These are phyloP conservation scores for Tolypocladium inflatum DNA, from an alignment of 2,329 filamentous ascomycete species.

Conservation along the genomic window DNA sequence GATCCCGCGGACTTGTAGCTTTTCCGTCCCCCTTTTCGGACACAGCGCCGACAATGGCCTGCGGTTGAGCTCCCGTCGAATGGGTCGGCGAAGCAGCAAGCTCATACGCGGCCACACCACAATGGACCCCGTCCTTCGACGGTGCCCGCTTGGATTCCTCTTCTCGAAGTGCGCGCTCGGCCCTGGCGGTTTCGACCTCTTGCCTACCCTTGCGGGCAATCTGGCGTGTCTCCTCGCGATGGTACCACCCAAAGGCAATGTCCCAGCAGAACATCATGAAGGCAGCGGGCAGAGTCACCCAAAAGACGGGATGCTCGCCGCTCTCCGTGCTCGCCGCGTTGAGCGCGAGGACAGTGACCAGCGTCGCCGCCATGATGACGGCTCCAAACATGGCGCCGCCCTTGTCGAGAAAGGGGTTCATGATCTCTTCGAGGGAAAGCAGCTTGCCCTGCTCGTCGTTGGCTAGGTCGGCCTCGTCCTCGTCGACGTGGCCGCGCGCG, in stretches of 20 bases:
- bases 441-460: constrained; percentile 42
- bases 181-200: constrained; percentile 9
- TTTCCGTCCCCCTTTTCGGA: not conserved
- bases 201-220: constrained; percentile 48
- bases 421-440: constrained; percentile 59
- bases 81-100: not conserved
- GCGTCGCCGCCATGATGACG: constrained; percentile 55
- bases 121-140: too few relatives aligned
- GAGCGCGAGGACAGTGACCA: constrained; percentile 55
- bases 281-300: constrained; percentile 59
- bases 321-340: constrained; percentile 49
- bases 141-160: not conserved
- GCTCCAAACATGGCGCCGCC: constrained; percentile 54
- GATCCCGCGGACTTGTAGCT: not conserved
- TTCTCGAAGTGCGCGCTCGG: constrained; percentile 7
- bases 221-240: constrained; percentile 51
- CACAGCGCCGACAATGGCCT: not conserved
- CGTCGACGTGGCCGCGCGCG: constrained; percentile 44
- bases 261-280: constrained; percentile 63
- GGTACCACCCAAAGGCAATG: constrained; percentile 50
- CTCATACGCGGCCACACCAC: not conserved
- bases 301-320: constrained; percentile 51
- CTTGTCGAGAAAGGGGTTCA: constrained; percentile 66
- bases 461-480: constrained; percentile 34
- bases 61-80: not conserved